These are phyloP conservation scores for Oidium heveae DNA, from an alignment of 2,329 filamentous ascomycete species.

Conservation along the genomic window DNA sequence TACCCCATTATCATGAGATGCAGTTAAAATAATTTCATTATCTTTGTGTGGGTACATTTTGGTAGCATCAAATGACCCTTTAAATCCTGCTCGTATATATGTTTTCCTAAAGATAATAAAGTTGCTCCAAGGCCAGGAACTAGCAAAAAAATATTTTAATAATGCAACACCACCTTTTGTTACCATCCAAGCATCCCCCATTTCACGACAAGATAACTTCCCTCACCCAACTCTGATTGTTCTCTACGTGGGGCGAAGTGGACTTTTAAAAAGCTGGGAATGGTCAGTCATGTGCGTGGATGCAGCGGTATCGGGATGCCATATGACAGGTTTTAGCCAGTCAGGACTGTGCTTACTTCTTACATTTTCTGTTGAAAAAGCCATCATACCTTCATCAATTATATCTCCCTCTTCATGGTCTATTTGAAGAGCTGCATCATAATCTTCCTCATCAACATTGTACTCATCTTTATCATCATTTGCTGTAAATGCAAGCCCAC, in stretches of 20 bases:
- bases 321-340: background rate
- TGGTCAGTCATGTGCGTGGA: background rate
- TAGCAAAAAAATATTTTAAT: background rate
- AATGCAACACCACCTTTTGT: background rate
- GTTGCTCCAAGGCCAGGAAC: background rate
- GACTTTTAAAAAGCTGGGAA: background rate
- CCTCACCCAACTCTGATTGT: background rate
- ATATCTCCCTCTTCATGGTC: too few relatives aligned
- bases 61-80: background rate
- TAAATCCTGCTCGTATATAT: background rate
- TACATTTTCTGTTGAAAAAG: too few relatives aligned
- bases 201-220: background rate
- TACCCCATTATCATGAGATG: background rate
- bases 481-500: too few relatives aligned
- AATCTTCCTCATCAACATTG: too few relatives aligned
- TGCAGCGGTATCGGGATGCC: background rate
- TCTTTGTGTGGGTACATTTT: background rate
- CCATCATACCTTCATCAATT: too few relatives aligned
- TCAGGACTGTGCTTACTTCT: too few relatives aligned
- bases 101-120: background rate
- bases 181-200: background rate
- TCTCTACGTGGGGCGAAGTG: background rate
- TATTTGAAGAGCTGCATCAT: too few relatives aligned
- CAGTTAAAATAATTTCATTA: background rate
- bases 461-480: too few relatives aligned